Percentiles rank a stretch among this genome's conserved stretches.
These are phyloP conservation scores for Mucor mucedo DNA, from an alignment of 371 early-diverging fungal genomes.

Conservation along the genomic window DNA sequence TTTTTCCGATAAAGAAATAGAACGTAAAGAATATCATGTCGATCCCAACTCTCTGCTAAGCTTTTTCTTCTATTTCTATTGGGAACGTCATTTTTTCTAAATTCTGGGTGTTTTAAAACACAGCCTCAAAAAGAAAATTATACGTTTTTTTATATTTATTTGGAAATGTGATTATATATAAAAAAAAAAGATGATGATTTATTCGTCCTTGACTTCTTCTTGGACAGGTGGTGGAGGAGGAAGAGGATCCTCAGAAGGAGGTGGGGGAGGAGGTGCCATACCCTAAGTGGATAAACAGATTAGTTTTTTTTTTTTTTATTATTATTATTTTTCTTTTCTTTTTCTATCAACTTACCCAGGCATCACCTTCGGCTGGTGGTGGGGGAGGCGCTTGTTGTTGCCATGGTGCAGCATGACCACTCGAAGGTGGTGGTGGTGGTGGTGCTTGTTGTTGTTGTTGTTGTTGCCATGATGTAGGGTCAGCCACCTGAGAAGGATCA, in stretches of 20 bases:
- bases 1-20: too few species aligned
- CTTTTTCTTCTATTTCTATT: too few species aligned
- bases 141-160: background rate
- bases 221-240: slow-evolving; percentile 48
- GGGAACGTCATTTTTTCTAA: too few species aligned
- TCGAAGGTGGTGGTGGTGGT: slow-evolving; percentile 33
- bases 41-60: too few species aligned
- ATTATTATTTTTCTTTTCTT: too few species aligned
- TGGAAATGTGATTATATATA: background rate
- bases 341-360: slow-evolving; percentile 15
- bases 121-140: background rate
- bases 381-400: slow-evolving; percentile 25
- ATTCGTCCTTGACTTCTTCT: slow-evolving; percentile 13
- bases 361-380: slow-evolving; percentile 6
- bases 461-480: slow-evolving; percentile 31
- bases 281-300: slow-evolving; percentile 11
- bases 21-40: background rate
- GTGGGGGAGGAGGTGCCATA: slow-evolving; percentile 44
- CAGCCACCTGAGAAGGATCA: slow-evolving; percentile 33
- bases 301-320: background rate
- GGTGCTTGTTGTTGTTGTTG: slow-evolving; percentile 16
- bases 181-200: slow-evolving; percentile 21
- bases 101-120: background rate
- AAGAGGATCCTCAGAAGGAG: slow-evolving; percentile 37
- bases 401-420: slow-evolving; percentile 28